phyloP scores from a whole-genome alignment of 176 grass and related monocot genomes.

The Avena sativa region DNA sequence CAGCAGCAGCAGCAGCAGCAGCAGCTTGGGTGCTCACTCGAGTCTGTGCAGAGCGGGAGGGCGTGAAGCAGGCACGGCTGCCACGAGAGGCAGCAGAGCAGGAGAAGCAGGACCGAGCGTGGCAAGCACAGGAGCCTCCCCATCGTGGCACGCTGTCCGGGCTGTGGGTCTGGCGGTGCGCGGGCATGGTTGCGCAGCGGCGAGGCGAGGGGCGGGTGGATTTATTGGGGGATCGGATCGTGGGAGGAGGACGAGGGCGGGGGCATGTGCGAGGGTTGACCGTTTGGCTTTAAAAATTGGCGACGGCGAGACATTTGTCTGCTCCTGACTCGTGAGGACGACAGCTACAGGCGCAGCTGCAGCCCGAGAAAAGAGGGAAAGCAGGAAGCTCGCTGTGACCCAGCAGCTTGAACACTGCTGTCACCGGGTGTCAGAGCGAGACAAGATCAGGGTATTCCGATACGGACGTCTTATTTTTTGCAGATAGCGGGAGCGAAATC shows the following conservation, averaged over 20 bases:
- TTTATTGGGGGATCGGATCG: constrained; percentile 20
- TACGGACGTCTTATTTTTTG: not conserved
- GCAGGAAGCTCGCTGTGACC: not conserved
- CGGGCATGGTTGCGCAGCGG: constrained; percentile 28
- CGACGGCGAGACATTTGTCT: constrained; percentile 21
- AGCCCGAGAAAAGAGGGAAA: not conserved
- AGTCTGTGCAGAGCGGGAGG: constrained; percentile 68
- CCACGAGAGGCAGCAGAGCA: constrained; percentile 34
- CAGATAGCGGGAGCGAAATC: not conserved
- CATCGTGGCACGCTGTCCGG: not conserved
- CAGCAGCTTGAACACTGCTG: not conserved
- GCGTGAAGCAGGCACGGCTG: constrained; percentile 28
- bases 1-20: too few relatives aligned
- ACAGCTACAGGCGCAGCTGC: not conserved
- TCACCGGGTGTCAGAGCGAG: not conserved
- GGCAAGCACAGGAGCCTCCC: not conserved
- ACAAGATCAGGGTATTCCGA: not conserved
- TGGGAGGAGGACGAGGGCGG: not conserved
- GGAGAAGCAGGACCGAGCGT: not conserved
- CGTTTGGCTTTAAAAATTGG: constrained; percentile 20
- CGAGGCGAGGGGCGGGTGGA: constrained; percentile 1
- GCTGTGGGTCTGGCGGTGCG: not conserved
- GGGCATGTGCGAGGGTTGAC: constrained; percentile 42
- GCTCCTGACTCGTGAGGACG: not conserved
- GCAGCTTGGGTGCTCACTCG: constrained; percentile 37